These are phyloP conservation scores for Amborella trichopoda DNA, from an alignment of 164 flowering plant species.

Conservation along the genomic window DNA sequence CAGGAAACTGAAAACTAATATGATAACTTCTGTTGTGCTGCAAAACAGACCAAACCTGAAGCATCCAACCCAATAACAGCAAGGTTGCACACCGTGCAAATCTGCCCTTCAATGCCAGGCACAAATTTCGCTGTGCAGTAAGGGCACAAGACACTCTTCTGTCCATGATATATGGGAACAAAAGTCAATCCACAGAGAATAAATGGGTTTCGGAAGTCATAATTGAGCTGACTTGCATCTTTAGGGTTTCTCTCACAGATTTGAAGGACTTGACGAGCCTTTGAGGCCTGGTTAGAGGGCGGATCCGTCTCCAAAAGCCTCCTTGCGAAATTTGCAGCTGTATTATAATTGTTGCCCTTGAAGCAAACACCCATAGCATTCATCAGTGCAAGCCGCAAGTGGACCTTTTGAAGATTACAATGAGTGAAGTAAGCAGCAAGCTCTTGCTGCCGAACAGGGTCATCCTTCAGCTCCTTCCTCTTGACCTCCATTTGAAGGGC, in stretches of 20 bases:
- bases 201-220: constrained; percentile 48
- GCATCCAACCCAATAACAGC: constrained; percentile 37
- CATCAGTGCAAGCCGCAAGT: constrained; percentile 27
- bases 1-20: too few species aligned
- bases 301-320: constrained; percentile 35
- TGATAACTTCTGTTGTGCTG: constrained; percentile 29
- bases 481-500: constrained; percentile 31
- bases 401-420: constrained; percentile 35
- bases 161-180: constrained; percentile 42
- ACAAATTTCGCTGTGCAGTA: constrained; percentile 32
- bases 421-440: constrained; percentile 45
- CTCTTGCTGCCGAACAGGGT: constrained; percentile 37
- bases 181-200: constrained; percentile 38
- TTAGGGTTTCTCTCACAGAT: constrained; percentile 26
- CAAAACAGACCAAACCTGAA: constrained; percentile 36
- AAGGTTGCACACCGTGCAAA: constrained; percentile 40
- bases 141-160: constrained; percentile 34
- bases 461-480: constrained; percentile 24
- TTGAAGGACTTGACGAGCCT: constrained; percentile 27
- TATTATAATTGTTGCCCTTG: constrained; percentile 25
- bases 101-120: constrained; percentile 25
- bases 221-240: constrained; percentile 28
- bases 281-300: constrained; percentile 23
- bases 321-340: constrained; percentile 34
- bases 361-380: constrained; percentile 35